Conservation (phyloP, 2,329 filamentous ascomycete species). For the Hypoxylon sp. region DNA sequence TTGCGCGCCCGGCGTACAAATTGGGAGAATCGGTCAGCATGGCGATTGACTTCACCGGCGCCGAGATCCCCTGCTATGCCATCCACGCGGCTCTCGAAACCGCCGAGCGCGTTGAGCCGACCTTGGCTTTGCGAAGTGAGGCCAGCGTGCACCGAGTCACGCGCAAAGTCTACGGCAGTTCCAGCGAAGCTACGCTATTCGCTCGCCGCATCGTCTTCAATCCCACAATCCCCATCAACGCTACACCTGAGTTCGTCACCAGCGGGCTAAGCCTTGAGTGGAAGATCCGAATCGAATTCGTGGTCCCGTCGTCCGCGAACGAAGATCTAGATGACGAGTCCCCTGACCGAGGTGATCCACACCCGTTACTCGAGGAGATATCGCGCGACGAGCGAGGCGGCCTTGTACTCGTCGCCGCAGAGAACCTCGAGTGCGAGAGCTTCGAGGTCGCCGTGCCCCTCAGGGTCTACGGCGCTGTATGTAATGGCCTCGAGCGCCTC, state of each 20-base stretch:
- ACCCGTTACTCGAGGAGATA: conserved; percentile 78
- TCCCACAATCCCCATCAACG: conserved; percentile 81
- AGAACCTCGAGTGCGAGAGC: conserved; percentile 83
- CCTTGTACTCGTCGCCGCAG: conserved; percentile 76
- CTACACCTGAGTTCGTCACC: conserved; percentile 91
- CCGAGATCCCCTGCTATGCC: conserved; percentile 84
- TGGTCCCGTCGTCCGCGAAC: conserved; percentile 67
- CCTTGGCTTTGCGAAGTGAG: conserved; percentile 83
- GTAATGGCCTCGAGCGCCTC: conserved; percentile 63
- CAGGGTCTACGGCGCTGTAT: conserved; percentile 76
- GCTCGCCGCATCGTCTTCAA: conserved; percentile 81
- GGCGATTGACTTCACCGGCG: conserved; percentile 81
- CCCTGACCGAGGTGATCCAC: conserved; percentile 39
- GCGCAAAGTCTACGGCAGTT: conserved; percentile 78
- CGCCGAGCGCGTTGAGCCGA: conserved; percentile 80
- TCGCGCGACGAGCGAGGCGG: conserved; percentile 81
- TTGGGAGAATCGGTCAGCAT: conserved; percentile 88
- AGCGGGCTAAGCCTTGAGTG: conserved; percentile 87
- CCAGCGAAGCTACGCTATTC: conserved; percentile 84
- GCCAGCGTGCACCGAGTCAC: conserved; percentile 89
- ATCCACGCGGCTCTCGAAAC: conserved; percentile 87
- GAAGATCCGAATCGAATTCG: conserved; percentile 91
- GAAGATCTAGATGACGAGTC: not conserved
- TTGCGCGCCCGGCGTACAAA: conserved; percentile 87
- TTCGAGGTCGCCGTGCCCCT: conserved; percentile 90